Conservation (phyloP, 805 yeast species). For the Grigorovia jiainica region DNA sequence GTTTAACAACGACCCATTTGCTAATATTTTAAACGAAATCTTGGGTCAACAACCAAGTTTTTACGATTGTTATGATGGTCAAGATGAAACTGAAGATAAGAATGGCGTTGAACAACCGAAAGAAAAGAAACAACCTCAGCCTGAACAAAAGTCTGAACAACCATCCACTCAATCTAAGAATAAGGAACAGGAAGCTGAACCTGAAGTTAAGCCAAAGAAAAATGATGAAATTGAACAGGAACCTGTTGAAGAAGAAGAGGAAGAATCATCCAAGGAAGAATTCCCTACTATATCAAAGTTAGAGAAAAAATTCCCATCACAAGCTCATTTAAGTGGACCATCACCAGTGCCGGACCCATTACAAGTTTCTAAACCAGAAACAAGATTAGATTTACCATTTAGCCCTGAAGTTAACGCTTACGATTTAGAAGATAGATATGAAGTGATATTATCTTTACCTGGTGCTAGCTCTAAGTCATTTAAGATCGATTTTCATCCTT, state of each 20-base stretch:
- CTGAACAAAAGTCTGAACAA: constrained; percentile 10
- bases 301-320: constrained; percentile 6
- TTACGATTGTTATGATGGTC: constrained; percentile 4
- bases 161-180: not conserved
- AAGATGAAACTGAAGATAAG: constrained; percentile 12
- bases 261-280: constrained; percentile 5
- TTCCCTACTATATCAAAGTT: constrained; percentile 1
- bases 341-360: constrained; percentile 32
- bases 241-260: constrained; percentile 1
- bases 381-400: constrained; percentile 36
- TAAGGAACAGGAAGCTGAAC: not conserved
- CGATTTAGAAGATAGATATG: constrained; percentile 37
- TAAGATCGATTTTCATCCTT: constrained; percentile 50
- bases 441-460: constrained; percentile 45
- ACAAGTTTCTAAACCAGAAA: constrained; percentile 38
- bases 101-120: too few species aligned
- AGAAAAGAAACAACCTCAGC: too few species aligned
- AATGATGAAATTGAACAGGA: not conserved
- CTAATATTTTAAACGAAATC: constrained; percentile 11
- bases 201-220: not conserved
- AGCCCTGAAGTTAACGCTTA: constrained; percentile 54
- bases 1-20: not conserved
- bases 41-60: constrained; percentile 9
- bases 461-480: constrained; percentile 47
- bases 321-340: constrained; percentile 21